Evolutionary conservation across 176 grass and related monocot genomes (phyloP).

Genomic region (Aegilops longissima): DNA sequence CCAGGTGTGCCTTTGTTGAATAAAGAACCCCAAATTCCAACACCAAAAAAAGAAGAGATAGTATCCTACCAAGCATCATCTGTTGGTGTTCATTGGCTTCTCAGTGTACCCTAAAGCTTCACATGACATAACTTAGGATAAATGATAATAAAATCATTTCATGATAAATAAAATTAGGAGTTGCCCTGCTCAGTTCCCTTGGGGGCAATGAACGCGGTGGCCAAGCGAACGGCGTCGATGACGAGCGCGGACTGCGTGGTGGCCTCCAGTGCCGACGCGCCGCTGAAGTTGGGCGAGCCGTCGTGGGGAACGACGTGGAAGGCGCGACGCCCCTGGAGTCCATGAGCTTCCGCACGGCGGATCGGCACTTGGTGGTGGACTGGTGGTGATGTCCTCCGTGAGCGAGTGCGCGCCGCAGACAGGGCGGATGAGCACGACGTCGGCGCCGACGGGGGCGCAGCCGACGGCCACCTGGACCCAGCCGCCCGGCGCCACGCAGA

Average conservation of each 20-base stretch:
- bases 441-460: conserved; percentile 57
- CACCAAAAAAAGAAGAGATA: no score
- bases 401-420: conserved; percentile 42
- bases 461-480: no score
- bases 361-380: conserved; percentile 48
- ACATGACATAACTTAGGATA: no score
- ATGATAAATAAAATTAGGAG: no score
- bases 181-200: conserved; percentile 32
- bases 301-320: conserved; percentile 73
- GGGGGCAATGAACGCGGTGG: conserved; percentile 77
- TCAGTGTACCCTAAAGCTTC: no score
- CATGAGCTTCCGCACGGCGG: conserved; percentile 61
- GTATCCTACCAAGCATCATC: no score
- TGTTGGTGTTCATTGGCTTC: no score
- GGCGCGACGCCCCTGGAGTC: conserved; percentile 49
- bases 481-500: conserved; percentile 81
- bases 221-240: conserved; percentile 64
- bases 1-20: no score
- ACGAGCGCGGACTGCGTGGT: conserved; percentile 34
- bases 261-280: no score
- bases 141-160: no score
- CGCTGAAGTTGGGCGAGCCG: no score
- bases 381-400: conserved; percentile 79
- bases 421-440: conserved; percentile 76
- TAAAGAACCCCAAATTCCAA: no score